Base-by-base conservation (phyloP, 805 yeast genomes). In the Suhomyces sp. region DNA sequence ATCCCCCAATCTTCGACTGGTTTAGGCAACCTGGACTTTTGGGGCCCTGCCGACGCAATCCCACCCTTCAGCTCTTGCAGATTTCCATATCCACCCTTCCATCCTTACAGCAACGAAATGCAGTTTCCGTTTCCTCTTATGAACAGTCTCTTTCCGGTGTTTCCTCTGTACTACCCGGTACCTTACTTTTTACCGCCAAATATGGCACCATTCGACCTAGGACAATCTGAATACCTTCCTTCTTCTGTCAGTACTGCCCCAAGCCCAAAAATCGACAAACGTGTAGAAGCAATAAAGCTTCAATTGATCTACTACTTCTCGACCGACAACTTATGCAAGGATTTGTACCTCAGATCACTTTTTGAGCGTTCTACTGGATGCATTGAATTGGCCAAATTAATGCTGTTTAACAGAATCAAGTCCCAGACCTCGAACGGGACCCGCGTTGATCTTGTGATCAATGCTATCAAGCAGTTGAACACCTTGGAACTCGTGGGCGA, bases 241-340 rank as follows among this genome's bases (percentile, higher is more conserved):
- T n/a, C 35, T 12, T 27, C 31, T 4, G 12, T 35, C 19, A 19
- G 12, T 15, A 4, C 40, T 35, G 20, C 10, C 13, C 41, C 17
- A 9, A 17, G 13, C 22, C 9, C 41, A 19, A n/a, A 13, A 24
- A 9, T 10, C 13, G 46, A 44, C 20, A 25, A 7, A 25, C 33
- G n/a, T 13, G 9, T 37, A 25, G 40, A 35, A 6, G 29, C 20
- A 35, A 31, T 45, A 17, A 45, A 19, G 25, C 41, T 29, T n/a
- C 66, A 62, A 53, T 40, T 63, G 12, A 51, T 48, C 9, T 60
- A 62, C 46, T 64, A 63, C 51, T 61, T 64, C 35, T 63, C 67
- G 8, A 52, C 58, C 2, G 58, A 61, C 31, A 64, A 64, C 49
- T 50, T 64, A 25, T 47, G 60, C 49, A 60, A 59, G 51, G 68